Base-by-base conservation (phyloP, 169 alveolate genomes). In the Theileria luwenshuni region DNA sequence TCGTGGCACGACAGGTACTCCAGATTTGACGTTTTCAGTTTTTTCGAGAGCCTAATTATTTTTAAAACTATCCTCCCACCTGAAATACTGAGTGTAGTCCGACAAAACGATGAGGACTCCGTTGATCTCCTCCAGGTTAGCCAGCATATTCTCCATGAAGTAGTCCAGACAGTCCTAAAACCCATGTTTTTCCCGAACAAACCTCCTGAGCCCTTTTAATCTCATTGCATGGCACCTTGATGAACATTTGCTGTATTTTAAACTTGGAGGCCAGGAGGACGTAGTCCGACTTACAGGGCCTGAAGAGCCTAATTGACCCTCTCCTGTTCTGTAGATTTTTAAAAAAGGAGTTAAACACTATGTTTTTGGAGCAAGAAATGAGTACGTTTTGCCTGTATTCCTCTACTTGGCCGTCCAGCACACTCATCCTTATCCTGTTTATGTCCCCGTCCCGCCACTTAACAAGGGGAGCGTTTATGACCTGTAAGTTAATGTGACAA, bases 391-490 rank as follows among this genome's bases (percentile, higher is more conserved):
- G 93, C 28, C 93, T 83, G 51, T 85, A 85, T 15, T 71, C 70
- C 42, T 64, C 77, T 41, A 79, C 59, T 30, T 74, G 81, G 1
- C 90, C 93, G 58, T 87, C 93, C 1, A 87, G 27, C 15, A 73
- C 69, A 8, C 88, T 52, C 12, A 72, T 83, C 42, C 91, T 68
- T 7, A 87, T 74, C 28, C 87, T 76, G 47, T 74, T 87, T 59
- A 87, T 62, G 72, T 87, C 93, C 25, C 90, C 87, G 60, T 79
- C 90, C n/a, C 92, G 77, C 70, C 86, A 75, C 13, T 83, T 80
- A 71, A 77, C 62, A 28, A 74, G 62, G 7, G 93, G 93, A 72
- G 23, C 71, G 41, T 87, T 87, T 51, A 86, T 25, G 52, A 59
- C 52, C 72, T 81, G 54, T 13, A 61, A 12, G 6, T 59, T 32